These are phyloP conservation scores for Crithidia thermophila DNA, from an alignment of 208 protist species.

Conservation along the genomic window DNA sequence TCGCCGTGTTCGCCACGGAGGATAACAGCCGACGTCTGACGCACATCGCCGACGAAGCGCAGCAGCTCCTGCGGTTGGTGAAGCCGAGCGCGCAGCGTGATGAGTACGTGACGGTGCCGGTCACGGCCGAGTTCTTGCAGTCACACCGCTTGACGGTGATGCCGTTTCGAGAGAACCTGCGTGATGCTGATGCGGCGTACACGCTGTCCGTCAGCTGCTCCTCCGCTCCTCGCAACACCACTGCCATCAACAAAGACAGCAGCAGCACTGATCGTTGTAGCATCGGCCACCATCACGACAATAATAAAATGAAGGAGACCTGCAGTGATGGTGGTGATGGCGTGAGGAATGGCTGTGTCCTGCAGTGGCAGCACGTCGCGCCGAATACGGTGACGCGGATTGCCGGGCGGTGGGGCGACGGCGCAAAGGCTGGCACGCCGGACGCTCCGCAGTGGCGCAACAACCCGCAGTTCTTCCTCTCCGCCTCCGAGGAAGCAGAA, in stretches of 20 bases:
- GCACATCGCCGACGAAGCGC: constrained; percentile 35
- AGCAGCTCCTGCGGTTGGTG: constrained; percentile 38
- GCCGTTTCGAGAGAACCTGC: constrained; percentile 41
- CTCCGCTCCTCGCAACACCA: too few relatives aligned
- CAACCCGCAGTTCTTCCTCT: constrained; percentile 89
- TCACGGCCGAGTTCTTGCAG: constrained; percentile 2
- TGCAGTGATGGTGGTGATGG: too few relatives aligned
- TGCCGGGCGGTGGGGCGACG: constrained; percentile 55
- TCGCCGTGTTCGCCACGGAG: constrained; percentile 53
- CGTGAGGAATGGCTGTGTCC: constrained; percentile 6
- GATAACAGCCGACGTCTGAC: constrained; percentile 61
- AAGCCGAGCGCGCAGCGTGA: constrained; percentile 32
- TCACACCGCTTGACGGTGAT: constrained; percentile 37
- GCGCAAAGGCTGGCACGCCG: constrained; percentile 50
- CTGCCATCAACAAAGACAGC: too few relatives aligned
- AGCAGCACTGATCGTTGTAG: too few relatives aligned
- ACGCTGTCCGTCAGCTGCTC: constrained; percentile 34
- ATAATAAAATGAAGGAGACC: too few relatives aligned
- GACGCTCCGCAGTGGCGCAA: constrained; percentile 70
- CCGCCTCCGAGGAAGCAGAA: constrained; percentile 62
- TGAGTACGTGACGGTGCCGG: constrained; percentile 28
- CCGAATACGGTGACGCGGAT: constrained; percentile 40
- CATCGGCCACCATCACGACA: constrained; percentile 1
- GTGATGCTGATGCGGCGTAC: constrained; percentile 40
- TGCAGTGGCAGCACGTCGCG: constrained; percentile 37